Conservation (phyloP, 179 eudicot species). For the Sideroxylon spinosum region DNA sequence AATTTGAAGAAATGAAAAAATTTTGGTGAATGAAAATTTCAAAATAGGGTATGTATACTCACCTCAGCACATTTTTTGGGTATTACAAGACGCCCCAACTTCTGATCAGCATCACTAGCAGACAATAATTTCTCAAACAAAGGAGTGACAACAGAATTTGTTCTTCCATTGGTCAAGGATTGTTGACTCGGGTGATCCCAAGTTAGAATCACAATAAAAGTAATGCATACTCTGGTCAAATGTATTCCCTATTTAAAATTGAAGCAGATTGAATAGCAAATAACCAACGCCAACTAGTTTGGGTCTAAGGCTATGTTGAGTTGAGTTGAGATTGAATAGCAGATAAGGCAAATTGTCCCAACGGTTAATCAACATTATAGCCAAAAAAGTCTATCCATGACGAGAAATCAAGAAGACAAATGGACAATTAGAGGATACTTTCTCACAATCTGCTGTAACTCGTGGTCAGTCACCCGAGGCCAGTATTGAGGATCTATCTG, state of each 20-base stretch:
- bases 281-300: too few species aligned
- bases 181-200: neutral
- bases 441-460: conserved; percentile 23
- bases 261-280: neutral
- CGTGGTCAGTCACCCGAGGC: conserved; percentile 30
- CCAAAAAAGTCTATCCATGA: neutral
- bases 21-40: neutral
- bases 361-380: neutral
- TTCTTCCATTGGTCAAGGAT: conserved; percentile 30
- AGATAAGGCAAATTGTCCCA: neutral
- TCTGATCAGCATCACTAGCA: conserved; percentile 36
- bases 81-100: conserved; percentile 33
- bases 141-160: conserved; percentile 26
- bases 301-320: too few species aligned
- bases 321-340: neutral
- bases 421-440: conserved; percentile 30
- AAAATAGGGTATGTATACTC: conserved; percentile 14
- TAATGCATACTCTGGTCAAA: neutral
- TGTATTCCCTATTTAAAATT: neutral
- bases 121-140: conserved; percentile 43
- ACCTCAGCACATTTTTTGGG: conserved; percentile 49
- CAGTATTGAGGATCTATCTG: conserved; percentile 25
- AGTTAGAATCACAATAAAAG: neutral
- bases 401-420: conserved; percentile 7
- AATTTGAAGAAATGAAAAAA: neutral